Conservation (phyloP, 768 basidiomycete species). For the Floccularia luteovirens region DNA sequence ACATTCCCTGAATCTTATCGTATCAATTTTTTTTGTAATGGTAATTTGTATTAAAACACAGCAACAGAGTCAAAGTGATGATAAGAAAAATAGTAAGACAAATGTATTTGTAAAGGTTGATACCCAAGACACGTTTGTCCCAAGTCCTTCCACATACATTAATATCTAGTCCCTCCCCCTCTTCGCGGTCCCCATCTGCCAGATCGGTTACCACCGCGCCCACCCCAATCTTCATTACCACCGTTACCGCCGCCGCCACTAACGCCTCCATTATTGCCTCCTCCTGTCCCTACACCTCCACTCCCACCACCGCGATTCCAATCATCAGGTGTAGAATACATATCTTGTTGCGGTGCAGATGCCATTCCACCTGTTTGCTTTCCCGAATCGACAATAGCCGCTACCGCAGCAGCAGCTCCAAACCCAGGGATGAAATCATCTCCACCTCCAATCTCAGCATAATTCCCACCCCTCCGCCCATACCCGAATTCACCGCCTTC, state of each 20-base stretch:
- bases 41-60: no score
- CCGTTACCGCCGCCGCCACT: slow-evolving; percentile 21
- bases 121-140: no score
- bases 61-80: no score
- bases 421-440: slow-evolving; percentile 67
- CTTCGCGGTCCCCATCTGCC: slow-evolving; percentile 20
- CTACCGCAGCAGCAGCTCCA: no score
- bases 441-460: slow-evolving; percentile 19
- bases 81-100: no score
- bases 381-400: no score
- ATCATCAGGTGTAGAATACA: slow-evolving; percentile 33
- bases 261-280: slow-evolving; percentile 20
- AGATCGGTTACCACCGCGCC: slow-evolving; percentile 22
- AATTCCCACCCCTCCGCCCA: slow-evolving; percentile 16
- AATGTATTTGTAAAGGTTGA: no score
- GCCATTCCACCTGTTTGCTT: slow-evolving; percentile 16
- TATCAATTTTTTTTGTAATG: no score
- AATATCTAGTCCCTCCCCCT: slow-evolving; percentile 12
- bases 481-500: slow-evolving; percentile 11
- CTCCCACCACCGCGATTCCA: slow-evolving; percentile 25
- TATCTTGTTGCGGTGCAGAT: slow-evolving; percentile 38
- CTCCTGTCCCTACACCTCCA: slow-evolving; percentile 22
- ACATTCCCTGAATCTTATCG: no score
- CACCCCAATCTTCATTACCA: slow-evolving; percentile 23
- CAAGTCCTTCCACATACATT: neutral